These are phyloP conservation scores for Lachancea sp. DNA, from an alignment of 805 yeast genomes.

Conservation along the genomic window DNA sequence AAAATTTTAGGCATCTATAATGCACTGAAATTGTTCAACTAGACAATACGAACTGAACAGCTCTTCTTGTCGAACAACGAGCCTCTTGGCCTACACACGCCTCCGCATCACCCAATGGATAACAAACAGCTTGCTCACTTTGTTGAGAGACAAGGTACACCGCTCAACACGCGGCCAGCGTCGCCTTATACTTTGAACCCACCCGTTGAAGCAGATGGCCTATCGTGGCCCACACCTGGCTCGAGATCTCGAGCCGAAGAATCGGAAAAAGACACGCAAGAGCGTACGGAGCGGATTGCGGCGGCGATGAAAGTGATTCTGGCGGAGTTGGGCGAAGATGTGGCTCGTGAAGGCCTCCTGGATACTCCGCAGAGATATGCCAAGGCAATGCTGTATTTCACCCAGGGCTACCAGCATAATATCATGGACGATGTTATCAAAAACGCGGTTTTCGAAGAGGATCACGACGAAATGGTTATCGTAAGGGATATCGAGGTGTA, in stretches of 20 bases:
- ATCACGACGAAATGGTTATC: constrained; percentile 98
- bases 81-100: not conserved
- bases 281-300: constrained; percentile 72
- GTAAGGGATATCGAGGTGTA: constrained; percentile 90
- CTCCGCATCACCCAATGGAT: constrained; percentile 4
- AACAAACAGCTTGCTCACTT: constrained; percentile 11
- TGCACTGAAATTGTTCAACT: too few species aligned
- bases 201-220: constrained; percentile 83
- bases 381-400: constrained; percentile 89
- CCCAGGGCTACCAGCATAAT: constrained; percentile 94
- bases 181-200: constrained; percentile 79
- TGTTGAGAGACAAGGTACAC: constrained; percentile 38
- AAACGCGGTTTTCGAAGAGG: constrained; percentile 94
- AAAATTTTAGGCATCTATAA: too few species aligned
- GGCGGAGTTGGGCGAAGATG: constrained; percentile 86
- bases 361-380: constrained; percentile 97
- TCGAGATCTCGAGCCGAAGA: constrained; percentile 73
- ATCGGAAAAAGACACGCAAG: constrained; percentile 53
- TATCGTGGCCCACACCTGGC: constrained; percentile 90
- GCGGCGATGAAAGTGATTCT: constrained; percentile 70
- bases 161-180: constrained; percentile 69
- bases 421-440: constrained; percentile 80
- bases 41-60: too few species aligned
- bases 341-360: constrained; percentile 75
- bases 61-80: too few species aligned